phyloP scores from a whole-genome alignment of 352 stramenopile species.

The Phytophthora quininea region DNA sequence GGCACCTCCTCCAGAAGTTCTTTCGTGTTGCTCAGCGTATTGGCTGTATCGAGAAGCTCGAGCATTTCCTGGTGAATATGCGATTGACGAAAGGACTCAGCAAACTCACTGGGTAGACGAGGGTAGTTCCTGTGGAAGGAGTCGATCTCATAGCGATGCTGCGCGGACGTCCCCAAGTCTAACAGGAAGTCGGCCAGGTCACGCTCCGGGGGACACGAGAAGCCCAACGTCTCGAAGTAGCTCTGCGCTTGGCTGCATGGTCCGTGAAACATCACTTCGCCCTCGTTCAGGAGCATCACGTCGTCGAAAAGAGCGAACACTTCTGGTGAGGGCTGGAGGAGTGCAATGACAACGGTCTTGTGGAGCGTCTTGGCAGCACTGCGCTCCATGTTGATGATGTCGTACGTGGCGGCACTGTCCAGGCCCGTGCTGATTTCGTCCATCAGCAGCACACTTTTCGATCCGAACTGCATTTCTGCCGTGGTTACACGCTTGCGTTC shows the following conservation, averaged over 20 bases:
- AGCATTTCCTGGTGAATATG: neutral
- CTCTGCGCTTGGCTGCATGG: slow-evolving; percentile 49
- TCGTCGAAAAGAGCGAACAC: slow-evolving; percentile 28
- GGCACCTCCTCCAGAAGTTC: slow-evolving; percentile 30
- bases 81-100: slow-evolving; percentile 26
- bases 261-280: slow-evolving; percentile 37
- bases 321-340: slow-evolving; percentile 29
- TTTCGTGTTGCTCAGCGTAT: slow-evolving; percentile 10
- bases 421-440: slow-evolving; percentile 55
- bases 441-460: slow-evolving; percentile 57
- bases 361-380: slow-evolving; percentile 26
- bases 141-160: slow-evolving; percentile 20
- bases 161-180: slow-evolving; percentile 39
- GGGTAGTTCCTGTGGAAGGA: slow-evolving; percentile 18
- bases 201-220: slow-evolving; percentile 35
- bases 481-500: slow-evolving; percentile 68
- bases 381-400: slow-evolving; percentile 5
- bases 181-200: slow-evolving; percentile 45
- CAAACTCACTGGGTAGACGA: slow-evolving; percentile 39
- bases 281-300: slow-evolving; percentile 15
- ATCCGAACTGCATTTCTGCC: slow-evolving; percentile 20
- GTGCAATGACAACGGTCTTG: slow-evolving; percentile 44
- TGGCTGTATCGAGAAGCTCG: neutral
- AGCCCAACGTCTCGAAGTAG: slow-evolving; percentile 77
- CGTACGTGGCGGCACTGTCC: slow-evolving; percentile 3